A percentile compares a stretch with the other conserved stretches of the same genome.
Evolutionary conservation across 768 basidiomycete genomes (phyloP).

Genomic region (Termitomyces sp.): DNA sequence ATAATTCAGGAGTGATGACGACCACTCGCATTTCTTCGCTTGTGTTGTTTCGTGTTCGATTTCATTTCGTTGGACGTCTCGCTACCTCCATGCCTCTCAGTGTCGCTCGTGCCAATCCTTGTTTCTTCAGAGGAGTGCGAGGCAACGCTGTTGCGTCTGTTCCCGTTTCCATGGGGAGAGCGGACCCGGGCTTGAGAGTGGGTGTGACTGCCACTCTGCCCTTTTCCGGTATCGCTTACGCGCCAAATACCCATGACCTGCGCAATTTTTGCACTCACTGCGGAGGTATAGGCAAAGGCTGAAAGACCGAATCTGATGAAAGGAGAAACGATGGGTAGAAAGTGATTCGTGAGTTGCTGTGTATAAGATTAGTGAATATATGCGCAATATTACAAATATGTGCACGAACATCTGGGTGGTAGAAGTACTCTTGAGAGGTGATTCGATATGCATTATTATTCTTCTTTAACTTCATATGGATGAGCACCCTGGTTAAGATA

Average conservation of each 20-base stretch:
- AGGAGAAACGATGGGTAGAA: constrained; percentile 17
- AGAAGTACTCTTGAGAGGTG: constrained; percentile 45
- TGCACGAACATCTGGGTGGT: constrained; percentile 22
- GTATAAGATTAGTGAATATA: constrained; percentile 1
- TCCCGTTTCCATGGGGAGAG: neutral
- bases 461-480: constrained; percentile 47
- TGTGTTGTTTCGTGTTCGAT: neutral
- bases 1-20: neutral
- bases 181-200: neutral
- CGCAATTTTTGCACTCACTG: constrained; percentile 19
- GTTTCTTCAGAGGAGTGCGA: neutral
- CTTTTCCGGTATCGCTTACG: neutral
- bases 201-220: neutral
- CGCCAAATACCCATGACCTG: constrained; percentile 26
- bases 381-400: neutral
- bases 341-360: constrained; percentile 18
- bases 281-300: constrained; percentile 12
- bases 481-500: constrained; percentile 31
- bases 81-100: neutral
- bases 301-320: constrained; percentile 13
- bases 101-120: neutral
- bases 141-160: neutral
- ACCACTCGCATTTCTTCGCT: neutral
- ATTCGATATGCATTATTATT: constrained; percentile 38
- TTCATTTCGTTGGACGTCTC: neutral